A percentile compares a stretch with the other conserved stretches of the same genome.
phyloP scores from a whole-genome alignment of 2,329 filamentous ascomycete genomes.

The Coniochaeta sp. region DNA sequence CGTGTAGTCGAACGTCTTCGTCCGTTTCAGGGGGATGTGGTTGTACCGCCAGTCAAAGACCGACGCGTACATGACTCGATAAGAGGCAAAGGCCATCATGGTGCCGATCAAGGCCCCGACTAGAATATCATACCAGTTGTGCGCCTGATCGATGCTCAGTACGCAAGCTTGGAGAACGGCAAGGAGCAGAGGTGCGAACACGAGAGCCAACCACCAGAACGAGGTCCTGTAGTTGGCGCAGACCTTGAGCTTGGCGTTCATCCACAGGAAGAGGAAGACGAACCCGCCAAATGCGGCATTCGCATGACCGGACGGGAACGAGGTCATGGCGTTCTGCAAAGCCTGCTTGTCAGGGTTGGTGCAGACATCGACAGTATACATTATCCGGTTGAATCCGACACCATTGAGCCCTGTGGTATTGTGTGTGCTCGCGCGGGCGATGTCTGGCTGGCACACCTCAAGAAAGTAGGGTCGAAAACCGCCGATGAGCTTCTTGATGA shows the following conservation, averaged over 20 bases:
- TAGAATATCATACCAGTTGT: conserved; percentile 65
- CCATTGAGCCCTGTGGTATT: conserved; percentile 31
- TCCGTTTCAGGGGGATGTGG: conserved; percentile 51
- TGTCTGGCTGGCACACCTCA: conserved; percentile 52
- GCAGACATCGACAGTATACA: conserved; percentile 59
- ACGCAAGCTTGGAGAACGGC: conserved; percentile 54
- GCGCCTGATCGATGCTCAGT: conserved; percentile 57
- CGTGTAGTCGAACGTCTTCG: conserved; percentile 21
- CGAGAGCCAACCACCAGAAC: conserved; percentile 58
- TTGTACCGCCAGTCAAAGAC: conserved; percentile 62
- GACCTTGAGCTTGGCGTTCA: conserved; percentile 67
- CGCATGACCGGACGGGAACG: conserved; percentile 63
- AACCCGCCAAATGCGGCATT: conserved; percentile 58
- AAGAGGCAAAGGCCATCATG: conserved; percentile 51
- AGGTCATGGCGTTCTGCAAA: conserved; percentile 56
- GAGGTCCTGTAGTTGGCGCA: conserved; percentile 59
- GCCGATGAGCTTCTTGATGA: conserved; percentile 69
- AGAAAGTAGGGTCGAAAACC: conserved; percentile 68
- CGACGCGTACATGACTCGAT: conserved; percentile 59
- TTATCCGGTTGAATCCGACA: conserved; percentile 49
- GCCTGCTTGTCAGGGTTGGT: conserved; percentile 42
- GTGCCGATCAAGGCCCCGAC: conserved; percentile 56
- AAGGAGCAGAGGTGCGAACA: conserved; percentile 52
- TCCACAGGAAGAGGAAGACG: conserved; percentile 58
- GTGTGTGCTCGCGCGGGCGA: conserved; percentile 33